Percentiles rank a stretch among this genome's conserved stretches.
phyloP scores from a whole-genome alignment of 73 alveolate species.

The Paramecium biaurelia region DNA sequence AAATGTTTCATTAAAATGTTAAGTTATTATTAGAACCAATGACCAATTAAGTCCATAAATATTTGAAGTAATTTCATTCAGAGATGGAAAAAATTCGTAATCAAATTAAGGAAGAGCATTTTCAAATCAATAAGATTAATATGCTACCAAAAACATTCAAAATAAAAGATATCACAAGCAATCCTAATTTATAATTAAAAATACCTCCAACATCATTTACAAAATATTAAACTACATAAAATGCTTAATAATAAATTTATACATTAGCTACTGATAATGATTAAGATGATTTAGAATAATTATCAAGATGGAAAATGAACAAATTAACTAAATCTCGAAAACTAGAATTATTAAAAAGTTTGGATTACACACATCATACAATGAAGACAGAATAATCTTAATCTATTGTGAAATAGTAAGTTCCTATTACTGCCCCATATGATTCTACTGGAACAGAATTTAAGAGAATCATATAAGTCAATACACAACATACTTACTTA shows the following conservation, averaged over 20 bases:
- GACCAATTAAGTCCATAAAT: neutral
- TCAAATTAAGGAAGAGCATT: constrained; percentile 21
- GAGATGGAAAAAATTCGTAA: constrained; percentile 34
- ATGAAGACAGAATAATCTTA: neutral
- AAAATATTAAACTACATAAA: neutral
- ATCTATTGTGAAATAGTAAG: neutral
- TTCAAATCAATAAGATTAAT: neutral
- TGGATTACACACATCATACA: constrained; percentile 33
- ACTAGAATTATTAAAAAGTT: neutral
- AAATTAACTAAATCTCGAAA: neutral
- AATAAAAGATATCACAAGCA: neutral
- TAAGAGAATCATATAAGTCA: neutral
- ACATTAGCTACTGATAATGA: neutral
- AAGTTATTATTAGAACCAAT: neutral
- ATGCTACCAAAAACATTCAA: constrained; percentile 15
- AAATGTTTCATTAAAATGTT: neutral
- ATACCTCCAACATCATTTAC: neutral
- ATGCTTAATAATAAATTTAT: neutral
- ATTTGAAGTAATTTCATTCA: neutral
- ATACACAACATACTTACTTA: neutral
- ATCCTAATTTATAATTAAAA: constrained; percentile 12
- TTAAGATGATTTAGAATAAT: neutral
- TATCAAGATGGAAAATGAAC: neutral
- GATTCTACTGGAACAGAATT: constrained; percentile 17
- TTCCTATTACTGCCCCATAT: neutral